These are phyloP conservation scores for Amanita muscaria DNA, from an alignment of 768 basidiomycete genomes.

Conservation along the genomic window DNA sequence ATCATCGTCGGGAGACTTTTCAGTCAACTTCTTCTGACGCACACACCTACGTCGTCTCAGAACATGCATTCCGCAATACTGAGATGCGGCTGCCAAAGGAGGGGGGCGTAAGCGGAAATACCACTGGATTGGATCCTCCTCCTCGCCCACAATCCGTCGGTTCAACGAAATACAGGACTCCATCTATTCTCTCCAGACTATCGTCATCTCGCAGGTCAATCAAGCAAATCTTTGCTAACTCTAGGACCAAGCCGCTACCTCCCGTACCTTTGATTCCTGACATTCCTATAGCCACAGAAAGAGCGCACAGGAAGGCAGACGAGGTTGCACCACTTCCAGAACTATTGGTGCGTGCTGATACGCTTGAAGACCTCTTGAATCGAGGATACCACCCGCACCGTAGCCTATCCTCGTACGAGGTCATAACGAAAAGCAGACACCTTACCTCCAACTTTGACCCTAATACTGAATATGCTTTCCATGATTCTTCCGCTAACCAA, in stretches of 20 bases:
- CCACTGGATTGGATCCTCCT: neutral
- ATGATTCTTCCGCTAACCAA: neutral
- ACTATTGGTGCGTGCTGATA: slow-evolving; percentile 41
- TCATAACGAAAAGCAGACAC: slow-evolving; percentile 12
- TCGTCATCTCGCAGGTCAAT: slow-evolving; percentile 33
- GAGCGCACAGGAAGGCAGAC: slow-evolving; percentile 35
- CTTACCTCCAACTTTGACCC: slow-evolving; percentile 17
- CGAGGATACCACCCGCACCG: slow-evolving; percentile 46
- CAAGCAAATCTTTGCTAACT: slow-evolving; percentile 30
- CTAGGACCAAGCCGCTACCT: slow-evolving; percentile 46
- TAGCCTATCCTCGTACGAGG: slow-evolving; percentile 26
- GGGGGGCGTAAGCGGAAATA: neutral
- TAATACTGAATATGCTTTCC: slow-evolving; percentile 6
- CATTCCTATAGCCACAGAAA: slow-evolving; percentile 33
- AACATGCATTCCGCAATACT: neutral
- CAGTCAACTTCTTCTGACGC: neutral
- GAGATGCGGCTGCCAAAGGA: neutral
- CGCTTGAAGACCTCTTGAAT: slow-evolving; percentile 40
- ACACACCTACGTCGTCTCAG: neutral
- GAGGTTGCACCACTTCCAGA: slow-evolving; percentile 42
- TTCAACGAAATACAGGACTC: slow-evolving; percentile 37
- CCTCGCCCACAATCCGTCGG: slow-evolving; percentile 31
- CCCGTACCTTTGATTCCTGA: slow-evolving; percentile 47
- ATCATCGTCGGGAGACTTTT: slow-evolving; percentile 20
- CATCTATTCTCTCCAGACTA: slow-evolving; percentile 44